phyloP scores from a whole-genome alignment of 495 filamentous ascomycete species.

The Penicillium roqueforti region DNA sequence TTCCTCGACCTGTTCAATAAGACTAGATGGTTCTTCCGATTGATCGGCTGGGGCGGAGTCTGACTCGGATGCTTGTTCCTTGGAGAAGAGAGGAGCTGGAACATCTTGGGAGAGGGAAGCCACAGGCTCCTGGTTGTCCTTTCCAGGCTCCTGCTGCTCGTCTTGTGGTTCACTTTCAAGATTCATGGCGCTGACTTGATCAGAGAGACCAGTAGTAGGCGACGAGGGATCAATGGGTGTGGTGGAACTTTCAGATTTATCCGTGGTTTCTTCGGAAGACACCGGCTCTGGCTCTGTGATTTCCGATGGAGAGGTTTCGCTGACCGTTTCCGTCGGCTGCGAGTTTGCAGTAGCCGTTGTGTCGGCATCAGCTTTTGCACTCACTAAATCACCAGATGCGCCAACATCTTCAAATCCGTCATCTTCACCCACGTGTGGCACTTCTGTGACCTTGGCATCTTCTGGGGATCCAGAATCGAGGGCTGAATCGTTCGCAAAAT shows the following conservation, averaged over 20 bases:
- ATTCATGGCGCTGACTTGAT: constrained; percentile 49
- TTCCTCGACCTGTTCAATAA: constrained; percentile 22
- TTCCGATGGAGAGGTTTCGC: constrained; percentile 1
- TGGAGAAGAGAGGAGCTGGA: constrained; percentile 61
- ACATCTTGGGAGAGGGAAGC: constrained; percentile 61
- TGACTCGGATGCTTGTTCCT: constrained; percentile 21
- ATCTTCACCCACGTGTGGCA: constrained; percentile 77
- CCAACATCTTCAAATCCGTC: constrained; percentile 94
- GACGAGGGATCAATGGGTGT: constrained; percentile 36
- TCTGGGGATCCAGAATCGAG: constrained; percentile 39
- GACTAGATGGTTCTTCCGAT: constrained; percentile 22
- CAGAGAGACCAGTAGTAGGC: constrained; percentile 48
- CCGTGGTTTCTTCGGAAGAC: constrained; percentile 18
- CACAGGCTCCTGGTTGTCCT: constrained; percentile 23
- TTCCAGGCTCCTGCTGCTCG: constrained; percentile 1
- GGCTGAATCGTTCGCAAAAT: constrained; percentile 38
- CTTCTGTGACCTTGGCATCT: constrained; percentile 53
- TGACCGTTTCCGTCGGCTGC: background rate
- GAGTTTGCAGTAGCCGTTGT: constrained; percentile 17
- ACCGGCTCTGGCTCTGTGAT: constrained; percentile 16
- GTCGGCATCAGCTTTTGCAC: constrained; percentile 53
- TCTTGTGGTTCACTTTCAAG: constrained; percentile 36
- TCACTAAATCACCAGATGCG: constrained; percentile 60
- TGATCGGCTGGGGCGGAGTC: constrained; percentile 20
- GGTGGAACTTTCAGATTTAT: constrained; percentile 3